Evolutionary conservation across 371 early-diverging fungal species (phyloP).

Genomic region (Mortierella sp.): DNA sequence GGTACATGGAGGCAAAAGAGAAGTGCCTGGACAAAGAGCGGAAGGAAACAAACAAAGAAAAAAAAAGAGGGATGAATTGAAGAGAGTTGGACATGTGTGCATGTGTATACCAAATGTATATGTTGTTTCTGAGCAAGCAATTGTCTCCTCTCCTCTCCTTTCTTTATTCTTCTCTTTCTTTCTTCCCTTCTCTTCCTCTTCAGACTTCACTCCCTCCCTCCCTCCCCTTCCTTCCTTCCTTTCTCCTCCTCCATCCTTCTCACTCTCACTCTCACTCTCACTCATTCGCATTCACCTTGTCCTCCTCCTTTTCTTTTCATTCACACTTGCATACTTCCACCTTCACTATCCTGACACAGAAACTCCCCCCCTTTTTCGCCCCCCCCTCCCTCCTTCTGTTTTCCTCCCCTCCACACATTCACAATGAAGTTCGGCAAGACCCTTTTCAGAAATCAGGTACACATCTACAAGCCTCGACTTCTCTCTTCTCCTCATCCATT

Average conservation of each 20-base stretch:
- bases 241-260: background rate
- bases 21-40: too few relatives aligned
- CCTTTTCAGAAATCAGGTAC: constrained; percentile 68
- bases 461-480: background rate
- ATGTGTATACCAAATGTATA: too few relatives aligned
- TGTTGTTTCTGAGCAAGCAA: background rate
- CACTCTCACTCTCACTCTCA: background rate
- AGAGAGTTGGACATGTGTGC: too few relatives aligned
- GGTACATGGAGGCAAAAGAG: too few relatives aligned
- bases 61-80: too few relatives aligned
- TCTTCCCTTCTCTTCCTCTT: background rate
- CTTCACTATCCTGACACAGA: background rate
- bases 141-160: background rate
- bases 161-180: background rate
- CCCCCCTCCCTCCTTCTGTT: constrained; percentile 5
- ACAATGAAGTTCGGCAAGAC: constrained; percentile 84
- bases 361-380: background rate
- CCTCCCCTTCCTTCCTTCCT: background rate
- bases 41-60: too few relatives aligned
- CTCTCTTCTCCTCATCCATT: background rate
- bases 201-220: background rate
- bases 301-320: background rate
- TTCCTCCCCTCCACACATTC: background rate
- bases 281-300: background rate
- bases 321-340: background rate